Conservation (phyloP, 441 rosid species). For the Brassica balearica region DNA sequence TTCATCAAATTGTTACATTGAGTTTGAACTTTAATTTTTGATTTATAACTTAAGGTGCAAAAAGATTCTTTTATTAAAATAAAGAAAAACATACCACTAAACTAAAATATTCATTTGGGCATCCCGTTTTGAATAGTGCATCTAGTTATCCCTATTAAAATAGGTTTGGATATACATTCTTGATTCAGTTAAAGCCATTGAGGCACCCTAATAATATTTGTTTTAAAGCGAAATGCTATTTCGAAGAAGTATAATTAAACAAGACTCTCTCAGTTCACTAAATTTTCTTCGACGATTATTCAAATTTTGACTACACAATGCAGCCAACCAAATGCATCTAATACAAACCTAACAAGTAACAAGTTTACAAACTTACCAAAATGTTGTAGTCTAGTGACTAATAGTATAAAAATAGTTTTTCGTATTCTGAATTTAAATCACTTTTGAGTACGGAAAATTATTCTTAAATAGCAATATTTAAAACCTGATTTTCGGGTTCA, state of each 20-base stretch:
- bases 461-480: no score
- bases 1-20: neutral
- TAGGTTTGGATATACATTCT: neutral
- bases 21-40: neutral
- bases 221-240: neutral
- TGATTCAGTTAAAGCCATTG: neutral
- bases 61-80: no score
- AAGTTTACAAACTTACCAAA: no score
- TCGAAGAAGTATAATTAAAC: neutral
- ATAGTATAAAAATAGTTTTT: no score
- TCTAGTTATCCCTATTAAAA: neutral
- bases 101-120: neutral
- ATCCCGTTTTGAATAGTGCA: neutral
- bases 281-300: neutral
- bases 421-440: no score
- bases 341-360: neutral
- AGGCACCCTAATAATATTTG: no score
- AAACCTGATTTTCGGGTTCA: no score
- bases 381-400: no score
- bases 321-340: slow-evolving; percentile 15
- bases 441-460: no score
- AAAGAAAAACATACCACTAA: neutral
- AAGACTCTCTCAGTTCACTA: neutral
- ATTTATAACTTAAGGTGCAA: no score
- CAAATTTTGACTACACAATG: neutral